Base-by-base conservation (phyloP, 2,329 filamentous ascomycete genomes). In the Myriangium duriaei region DNA sequence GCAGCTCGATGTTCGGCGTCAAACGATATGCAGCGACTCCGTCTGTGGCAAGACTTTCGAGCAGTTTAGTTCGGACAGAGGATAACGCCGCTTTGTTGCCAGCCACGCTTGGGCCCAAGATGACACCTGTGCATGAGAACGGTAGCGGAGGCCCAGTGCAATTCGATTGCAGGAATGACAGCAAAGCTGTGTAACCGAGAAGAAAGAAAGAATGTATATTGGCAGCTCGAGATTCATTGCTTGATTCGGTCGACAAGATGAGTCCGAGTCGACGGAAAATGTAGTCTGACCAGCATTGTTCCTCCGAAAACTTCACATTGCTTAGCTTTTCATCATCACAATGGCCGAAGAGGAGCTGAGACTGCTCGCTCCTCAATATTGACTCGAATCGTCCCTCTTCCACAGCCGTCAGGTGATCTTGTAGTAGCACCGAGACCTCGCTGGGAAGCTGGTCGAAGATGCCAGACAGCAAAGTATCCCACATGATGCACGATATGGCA, bases 11-110 rank as follows among this genome's bases (percentile, higher is more conserved):
- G 46, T 81, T 72, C 1, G 87, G 85, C 13, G 86, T 86, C 41
- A 93, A 70, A 33, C 79, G 74, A 58, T 96, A 98, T 0, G 82
- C 80, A 0, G 82, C 79, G 32, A 92, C 79, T 9, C 91, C 91
- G 56, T 98, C 91, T 1, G 85, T 69, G 15, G 79, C 74, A 6
- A 96, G 67, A 11, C 72, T 73, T 2, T 62, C 61, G n/a, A 93
- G 64, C 36, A 86, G 75, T n/a, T 68, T 59, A 44, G 68, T 67
- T 39, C 71, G 66, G 11, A 78, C 51, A 1, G 56, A 52, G 30
- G 60, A 58, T 1, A 70, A 47, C 3, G 49, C 44, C 12, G 51
- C 41, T 2, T 46, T 30, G 40, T 60, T 51, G 2, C 45, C 46
- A 44, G 61, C 65, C 3, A 68, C 54, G 17, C 61, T 58, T n/a